Base-by-base conservation (phyloP, 2,329 filamentous ascomycete species). In the Exophiala sideris region DNA sequence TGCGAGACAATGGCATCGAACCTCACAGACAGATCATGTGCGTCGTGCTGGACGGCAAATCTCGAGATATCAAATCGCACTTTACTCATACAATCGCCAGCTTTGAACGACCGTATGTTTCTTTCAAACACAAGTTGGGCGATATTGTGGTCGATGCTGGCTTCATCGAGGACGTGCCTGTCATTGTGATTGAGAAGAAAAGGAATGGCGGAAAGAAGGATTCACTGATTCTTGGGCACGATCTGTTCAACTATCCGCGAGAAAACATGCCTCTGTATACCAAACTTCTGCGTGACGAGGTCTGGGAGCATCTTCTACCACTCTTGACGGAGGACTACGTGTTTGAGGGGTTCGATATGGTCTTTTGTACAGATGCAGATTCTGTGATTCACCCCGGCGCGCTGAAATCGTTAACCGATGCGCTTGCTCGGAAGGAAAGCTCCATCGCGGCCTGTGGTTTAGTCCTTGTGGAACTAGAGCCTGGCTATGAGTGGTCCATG, bases 151-250 rank as follows among this genome's bases (percentile, higher is more conserved):
- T 57, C n/a, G 24, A 45, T 34, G 50, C 50, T 12, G 54, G 54
- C 21, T 53, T 48, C 50, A 48, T 52, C 29, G 39, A 42, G 5
- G 38, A 49, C 18, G 47, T 46, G 14, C 48, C 49, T 14, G 40
- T 52, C 18, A 49, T 57, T 33, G 18, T 52, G 11, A 46, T 57
- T 9, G 38, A 53, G 45, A 57, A 57, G 50, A 40, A 45, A 11
- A 52, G 38, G 34, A 57, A 57, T 18, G 50, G 42, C 6, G 54
- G 54, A 16, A 57, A 57, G 40, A 57, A 57, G 39, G 54, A 57
- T 34, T 52, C 48, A 10, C 39, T 57, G 11, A 57, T 57, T 16
- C 45, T 57, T 5, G 49, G 42, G 5, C 50, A 52, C 21, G 54
- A 57, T 20, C 38, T 57, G 16, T 57, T 57, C 54, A 57, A 57